A percentile compares a stretch with the other conserved stretches of the same genome.
Conservation (phyloP, 2,329 filamentous ascomycete species). For the Samsoniella hepiali region DNA sequence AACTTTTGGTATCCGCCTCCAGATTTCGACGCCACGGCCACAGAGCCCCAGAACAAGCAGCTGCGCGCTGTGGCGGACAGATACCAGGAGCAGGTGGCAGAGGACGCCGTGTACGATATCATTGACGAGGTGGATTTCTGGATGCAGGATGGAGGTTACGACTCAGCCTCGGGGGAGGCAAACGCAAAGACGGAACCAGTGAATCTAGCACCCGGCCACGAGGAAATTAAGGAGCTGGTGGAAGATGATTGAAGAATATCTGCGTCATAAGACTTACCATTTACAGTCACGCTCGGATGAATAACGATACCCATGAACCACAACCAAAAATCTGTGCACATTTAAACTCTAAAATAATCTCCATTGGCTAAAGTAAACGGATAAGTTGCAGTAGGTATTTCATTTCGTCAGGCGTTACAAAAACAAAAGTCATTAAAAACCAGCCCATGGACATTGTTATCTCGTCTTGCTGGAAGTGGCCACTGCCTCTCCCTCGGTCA, state of each 20-base stretch:
- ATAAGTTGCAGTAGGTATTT: background rate
- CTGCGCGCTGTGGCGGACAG: constrained; percentile 68
- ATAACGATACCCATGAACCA: constrained; percentile 11
- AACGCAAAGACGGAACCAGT: constrained; percentile 44
- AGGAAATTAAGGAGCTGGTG: constrained; percentile 63
- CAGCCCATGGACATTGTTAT: background rate
- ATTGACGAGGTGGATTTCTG: constrained; percentile 93
- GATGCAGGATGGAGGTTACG: constrained; percentile 62
- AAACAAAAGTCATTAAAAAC: background rate
- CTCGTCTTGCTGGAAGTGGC: constrained; percentile 4
- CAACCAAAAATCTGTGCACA: background rate
- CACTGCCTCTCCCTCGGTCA: background rate
- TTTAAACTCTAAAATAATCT: background rate
- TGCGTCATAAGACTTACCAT: background rate
- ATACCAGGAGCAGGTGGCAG: constrained; percentile 89
- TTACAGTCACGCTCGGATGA: background rate
- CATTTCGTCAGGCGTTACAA: constrained; percentile 10
- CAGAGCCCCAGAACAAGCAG: constrained; percentile 27
- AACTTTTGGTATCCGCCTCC: constrained; percentile 87
- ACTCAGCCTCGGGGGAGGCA: constrained; percentile 44
- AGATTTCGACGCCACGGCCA: constrained; percentile 43
- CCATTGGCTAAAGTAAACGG: background rate
- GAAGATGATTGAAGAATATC: constrained; percentile 51
- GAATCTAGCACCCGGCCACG: constrained; percentile 44
- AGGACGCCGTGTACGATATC: constrained; percentile 90